Evolutionary conservation across 2,329 filamentous ascomycete species (phyloP).

Genomic region (Aspergillus sp.): DNA sequence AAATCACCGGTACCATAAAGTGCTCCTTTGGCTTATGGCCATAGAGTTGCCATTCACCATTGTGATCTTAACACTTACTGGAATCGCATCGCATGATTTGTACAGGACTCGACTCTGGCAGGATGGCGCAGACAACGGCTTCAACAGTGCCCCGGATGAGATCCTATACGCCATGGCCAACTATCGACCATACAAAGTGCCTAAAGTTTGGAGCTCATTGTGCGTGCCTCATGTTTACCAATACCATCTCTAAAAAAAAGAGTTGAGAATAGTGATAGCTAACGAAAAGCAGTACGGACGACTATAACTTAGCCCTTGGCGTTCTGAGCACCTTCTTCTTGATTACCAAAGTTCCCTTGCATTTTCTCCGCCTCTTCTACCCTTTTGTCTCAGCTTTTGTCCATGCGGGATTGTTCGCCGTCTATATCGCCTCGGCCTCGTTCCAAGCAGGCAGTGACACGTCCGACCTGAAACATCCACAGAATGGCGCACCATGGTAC

Average conservation of each 20-base stretch:
- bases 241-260: neutral
- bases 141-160: slow-evolving; percentile 54
- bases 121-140: slow-evolving; percentile 55
- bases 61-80: slow-evolving; percentile 52
- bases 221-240: slow-evolving; percentile 28
- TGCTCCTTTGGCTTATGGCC: slow-evolving; percentile 47
- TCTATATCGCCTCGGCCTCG: slow-evolving; percentile 51
- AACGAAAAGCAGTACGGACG: slow-evolving; percentile 44
- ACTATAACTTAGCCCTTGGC: slow-evolving; percentile 56
- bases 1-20: slow-evolving; percentile 48
- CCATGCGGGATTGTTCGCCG: slow-evolving; percentile 44
- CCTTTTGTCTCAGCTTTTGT: slow-evolving; percentile 49
- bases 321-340: slow-evolving; percentile 57
- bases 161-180: slow-evolving; percentile 55
- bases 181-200: slow-evolving; percentile 47
- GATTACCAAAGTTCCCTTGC: slow-evolving; percentile 52
- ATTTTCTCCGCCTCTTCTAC: slow-evolving; percentile 50
- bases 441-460: slow-evolving; percentile 54
- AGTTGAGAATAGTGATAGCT: too few species aligned
- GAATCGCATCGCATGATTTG: slow-evolving; percentile 55
- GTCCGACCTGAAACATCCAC: slow-evolving; percentile 48
- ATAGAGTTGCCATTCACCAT: slow-evolving; percentile 53
- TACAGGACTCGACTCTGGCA: slow-evolving; percentile 58
- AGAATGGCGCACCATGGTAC: slow-evolving; percentile 56
- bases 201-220: slow-evolving; percentile 56